A percentile compares a stretch with the other conserved stretches of the same genome.
Conservation (phyloP, 2,329 filamentous ascomycete genomes). For the Pyrenophora teres region DNA sequence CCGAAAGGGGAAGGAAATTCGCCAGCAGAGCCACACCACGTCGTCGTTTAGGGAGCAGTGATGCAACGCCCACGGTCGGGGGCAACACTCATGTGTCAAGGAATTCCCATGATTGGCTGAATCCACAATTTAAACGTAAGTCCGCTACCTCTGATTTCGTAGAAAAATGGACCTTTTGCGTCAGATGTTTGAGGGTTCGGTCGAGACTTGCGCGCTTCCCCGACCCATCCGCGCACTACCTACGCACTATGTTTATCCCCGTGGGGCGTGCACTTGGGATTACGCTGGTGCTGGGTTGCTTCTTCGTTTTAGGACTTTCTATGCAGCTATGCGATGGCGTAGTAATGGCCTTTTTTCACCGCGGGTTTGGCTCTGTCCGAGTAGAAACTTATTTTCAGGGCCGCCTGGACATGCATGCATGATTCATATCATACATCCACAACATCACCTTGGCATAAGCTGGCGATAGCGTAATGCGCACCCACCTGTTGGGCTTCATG, state of each 20-base stretch:
- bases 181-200: neutral
- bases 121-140: neutral
- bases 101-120: constrained; percentile 5
- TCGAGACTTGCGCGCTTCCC: constrained; percentile 3
- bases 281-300: constrained; percentile 9
- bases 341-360: no score
- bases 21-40: constrained; percentile 6
- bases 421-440: no score
- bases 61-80: constrained; percentile 10
- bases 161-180: constrained; percentile 3
- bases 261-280: constrained; percentile 11
- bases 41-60: constrained; percentile 1
- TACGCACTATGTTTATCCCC: neutral
- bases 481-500: no score
- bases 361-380: no score
- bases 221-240: constrained; percentile 5
- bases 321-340: neutral
- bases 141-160: constrained; percentile 5
- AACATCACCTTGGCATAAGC: no score
- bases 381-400: no score
- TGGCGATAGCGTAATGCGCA: no score
- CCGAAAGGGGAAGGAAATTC: constrained; percentile 11
- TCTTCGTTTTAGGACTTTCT: neutral
- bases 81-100: constrained; percentile 7
- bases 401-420: no score